These are phyloP conservation scores for Sugiyamaella chiloensis DNA, from an alignment of 805 yeast species.

Conservation along the genomic window DNA sequence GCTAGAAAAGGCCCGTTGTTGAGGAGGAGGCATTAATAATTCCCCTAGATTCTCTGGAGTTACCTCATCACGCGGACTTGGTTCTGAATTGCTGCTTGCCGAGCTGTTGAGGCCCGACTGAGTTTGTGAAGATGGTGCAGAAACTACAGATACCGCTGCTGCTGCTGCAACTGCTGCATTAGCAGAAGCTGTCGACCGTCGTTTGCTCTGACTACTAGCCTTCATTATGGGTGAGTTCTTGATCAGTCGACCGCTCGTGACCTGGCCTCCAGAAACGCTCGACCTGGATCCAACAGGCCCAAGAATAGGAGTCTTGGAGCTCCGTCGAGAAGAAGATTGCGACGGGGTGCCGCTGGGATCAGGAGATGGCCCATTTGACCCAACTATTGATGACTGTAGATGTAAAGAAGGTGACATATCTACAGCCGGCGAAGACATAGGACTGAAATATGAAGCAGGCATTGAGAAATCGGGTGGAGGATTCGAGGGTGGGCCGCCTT, in stretches of 20 bases:
- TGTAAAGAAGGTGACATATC: constrained; percentile 8
- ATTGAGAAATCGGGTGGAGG: constrained; percentile 23
- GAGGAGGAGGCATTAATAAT: constrained; percentile 22
- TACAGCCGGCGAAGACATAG: constrained; percentile 17
- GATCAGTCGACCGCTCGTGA: background rate
- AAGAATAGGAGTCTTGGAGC: constrained; percentile 7
- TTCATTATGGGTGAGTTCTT: constrained; percentile 9
- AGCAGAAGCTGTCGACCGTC: background rate
- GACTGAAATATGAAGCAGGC: constrained; percentile 25
- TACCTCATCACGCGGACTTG: constrained; percentile 15
- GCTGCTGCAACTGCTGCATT: constrained; percentile 7
- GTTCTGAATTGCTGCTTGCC: constrained; percentile 5
- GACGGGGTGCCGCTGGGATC: background rate
- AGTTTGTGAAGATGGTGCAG: background rate
- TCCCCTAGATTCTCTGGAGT: constrained; percentile 20
- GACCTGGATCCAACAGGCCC: background rate
- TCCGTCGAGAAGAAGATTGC: constrained; percentile 1
- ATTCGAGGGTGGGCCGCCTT: background rate
- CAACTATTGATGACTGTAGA: constrained; percentile 1
- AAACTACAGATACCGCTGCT: background rate
- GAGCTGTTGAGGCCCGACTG: background rate
- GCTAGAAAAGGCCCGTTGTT: background rate
- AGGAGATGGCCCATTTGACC: background rate
- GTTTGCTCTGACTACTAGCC: background rate
- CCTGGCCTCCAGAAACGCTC: background rate